Conservation (phyloP, 2,329 filamentous ascomycete genomes). For the Epichloe sp. region DNA sequence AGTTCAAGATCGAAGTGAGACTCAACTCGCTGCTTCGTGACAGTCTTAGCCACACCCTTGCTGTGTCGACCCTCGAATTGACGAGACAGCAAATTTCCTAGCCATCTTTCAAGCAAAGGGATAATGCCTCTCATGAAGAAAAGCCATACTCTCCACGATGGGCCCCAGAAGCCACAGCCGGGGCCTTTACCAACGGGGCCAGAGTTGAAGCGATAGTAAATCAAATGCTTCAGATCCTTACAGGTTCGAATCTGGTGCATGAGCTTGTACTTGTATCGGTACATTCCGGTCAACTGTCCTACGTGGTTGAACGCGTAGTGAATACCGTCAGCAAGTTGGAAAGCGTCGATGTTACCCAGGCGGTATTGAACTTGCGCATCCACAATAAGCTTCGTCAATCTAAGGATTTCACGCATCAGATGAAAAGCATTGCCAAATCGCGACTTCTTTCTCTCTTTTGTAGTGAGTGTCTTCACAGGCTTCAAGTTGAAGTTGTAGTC, state of each 20-base stretch:
- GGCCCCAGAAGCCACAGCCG: slow-evolving; percentile 97
- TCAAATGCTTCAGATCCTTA: slow-evolving; percentile 97
- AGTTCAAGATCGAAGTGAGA: slow-evolving; percentile 97
- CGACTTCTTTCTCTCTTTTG: slow-evolving; percentile 98
- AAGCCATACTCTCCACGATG: slow-evolving; percentile 96
- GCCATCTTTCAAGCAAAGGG: slow-evolving; percentile 88
- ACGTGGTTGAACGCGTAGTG: slow-evolving; percentile 99
- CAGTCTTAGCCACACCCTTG: slow-evolving; percentile 97
- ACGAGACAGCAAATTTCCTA: slow-evolving; percentile 89
- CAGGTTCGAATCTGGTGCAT: slow-evolving; percentile 99
- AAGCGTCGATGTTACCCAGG: slow-evolving; percentile 94
- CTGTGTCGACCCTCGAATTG: slow-evolving; percentile 98
- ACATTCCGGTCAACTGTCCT: slow-evolving; percentile 97
- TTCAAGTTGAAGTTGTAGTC: slow-evolving; percentile 99
- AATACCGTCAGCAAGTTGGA: slow-evolving; percentile 95
- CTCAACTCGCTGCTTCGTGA: slow-evolving; percentile 97
- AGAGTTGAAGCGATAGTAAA: slow-evolving; percentile 98
- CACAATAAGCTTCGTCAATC: slow-evolving; percentile 92
- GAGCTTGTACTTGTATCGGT: slow-evolving; percentile 99
- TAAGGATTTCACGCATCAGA: slow-evolving; percentile 93
- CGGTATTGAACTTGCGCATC: slow-evolving; percentile 98
- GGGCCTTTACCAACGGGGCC: slow-evolving; percentile 94
- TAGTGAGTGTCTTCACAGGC: slow-evolving; percentile 95
- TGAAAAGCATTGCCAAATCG: slow-evolving; percentile 99
- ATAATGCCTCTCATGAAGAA: slow-evolving; percentile 99